phyloP scores from a whole-genome alignment of 371 early-diverging fungal genomes.

The Caulochytrium protostelioides region DNA sequence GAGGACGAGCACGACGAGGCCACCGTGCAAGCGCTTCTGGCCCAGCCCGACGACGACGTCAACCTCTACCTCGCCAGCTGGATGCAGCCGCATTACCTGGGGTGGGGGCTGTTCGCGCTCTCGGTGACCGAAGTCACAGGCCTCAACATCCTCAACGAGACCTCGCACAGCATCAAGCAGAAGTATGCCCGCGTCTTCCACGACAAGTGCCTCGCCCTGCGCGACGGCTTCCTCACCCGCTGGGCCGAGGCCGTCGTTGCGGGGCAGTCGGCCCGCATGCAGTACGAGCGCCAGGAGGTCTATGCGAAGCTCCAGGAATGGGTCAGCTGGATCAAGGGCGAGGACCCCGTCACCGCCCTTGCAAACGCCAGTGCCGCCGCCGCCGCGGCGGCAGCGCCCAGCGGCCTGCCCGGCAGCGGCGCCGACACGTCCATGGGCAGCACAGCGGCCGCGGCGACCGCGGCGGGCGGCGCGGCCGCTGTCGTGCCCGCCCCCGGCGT shows the following conservation, averaged over 20 bases:
- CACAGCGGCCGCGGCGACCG: no score
- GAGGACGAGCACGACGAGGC: no score
- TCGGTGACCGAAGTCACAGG: conserved; percentile 16
- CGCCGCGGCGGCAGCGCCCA: no score
- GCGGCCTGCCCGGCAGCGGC: no score
- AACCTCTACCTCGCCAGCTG: no score
- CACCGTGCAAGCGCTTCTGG: no score
- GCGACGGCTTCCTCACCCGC: conserved; percentile 5
- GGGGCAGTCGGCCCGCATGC: conserved; percentile 12
- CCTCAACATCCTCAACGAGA: conserved; percentile 10
- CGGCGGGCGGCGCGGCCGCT: no score
- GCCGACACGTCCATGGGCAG: no score
- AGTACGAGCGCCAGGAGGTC: conserved; percentile 10
- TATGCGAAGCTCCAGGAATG: conserved; percentile 11
- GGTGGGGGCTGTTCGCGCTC: conserved; percentile 13
- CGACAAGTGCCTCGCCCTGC: conserved; percentile 7
- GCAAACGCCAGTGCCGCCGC: neutral
- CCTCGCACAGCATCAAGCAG: conserved; percentile 2
- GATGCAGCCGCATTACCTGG: no score
- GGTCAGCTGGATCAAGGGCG: conserved; percentile 7
- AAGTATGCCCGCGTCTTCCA: conserved; percentile 6
- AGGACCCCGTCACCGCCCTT: neutral
- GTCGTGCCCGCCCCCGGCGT: no score
- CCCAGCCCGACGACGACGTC: no score
- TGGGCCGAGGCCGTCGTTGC: conserved; percentile 15